phyloP scores from a whole-genome alignment of 192 early-diverging fungal genomes.

The Rhizophagus prolifer region DNA sequence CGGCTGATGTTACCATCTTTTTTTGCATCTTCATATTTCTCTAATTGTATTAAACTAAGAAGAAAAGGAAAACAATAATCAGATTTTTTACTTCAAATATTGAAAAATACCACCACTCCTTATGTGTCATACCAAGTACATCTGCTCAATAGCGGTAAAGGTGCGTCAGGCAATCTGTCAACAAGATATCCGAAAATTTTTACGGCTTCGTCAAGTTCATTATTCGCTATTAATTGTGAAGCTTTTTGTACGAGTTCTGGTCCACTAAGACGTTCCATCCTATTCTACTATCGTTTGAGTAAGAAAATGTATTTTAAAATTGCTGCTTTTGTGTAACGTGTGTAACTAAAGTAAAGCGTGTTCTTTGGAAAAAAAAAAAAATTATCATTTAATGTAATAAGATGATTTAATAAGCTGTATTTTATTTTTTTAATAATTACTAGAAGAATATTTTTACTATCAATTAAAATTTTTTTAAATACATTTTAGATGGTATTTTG shows the following conservation, averaged over 20 bases:
- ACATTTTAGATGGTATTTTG: too few relatives aligned
- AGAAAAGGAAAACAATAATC: background rate
- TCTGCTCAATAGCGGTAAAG: slow-evolving; percentile 22
- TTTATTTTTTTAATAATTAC: too few relatives aligned
- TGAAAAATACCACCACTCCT: background rate
- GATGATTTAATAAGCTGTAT: too few relatives aligned
- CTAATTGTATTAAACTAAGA: slow-evolving; percentile 17
- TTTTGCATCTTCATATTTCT: slow-evolving; percentile 13
- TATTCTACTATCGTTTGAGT: background rate
- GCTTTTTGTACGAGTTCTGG: slow-evolving; percentile 15
- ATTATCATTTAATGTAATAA: too few relatives aligned
- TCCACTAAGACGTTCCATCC: slow-evolving; percentile 17
- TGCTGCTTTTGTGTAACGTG: too few relatives aligned
- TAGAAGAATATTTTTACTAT: too few relatives aligned
- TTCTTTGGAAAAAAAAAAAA: too few relatives aligned
- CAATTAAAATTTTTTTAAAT: too few relatives aligned
- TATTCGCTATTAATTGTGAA: background rate
- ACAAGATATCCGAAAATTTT: slow-evolving; percentile 11
- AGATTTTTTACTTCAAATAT: background rate
- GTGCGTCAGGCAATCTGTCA: slow-evolving; percentile 18
- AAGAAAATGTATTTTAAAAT: too few relatives aligned
- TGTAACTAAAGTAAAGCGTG: too few relatives aligned
- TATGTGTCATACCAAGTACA: slow-evolving; percentile 16
- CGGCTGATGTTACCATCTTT: slow-evolving; percentile 15
- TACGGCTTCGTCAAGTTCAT: slow-evolving; percentile 23